Evolutionary conservation across 2,329 filamentous ascomycete genomes (phyloP).

Genomic region (Phyllosticta citrichinensis): DNA sequence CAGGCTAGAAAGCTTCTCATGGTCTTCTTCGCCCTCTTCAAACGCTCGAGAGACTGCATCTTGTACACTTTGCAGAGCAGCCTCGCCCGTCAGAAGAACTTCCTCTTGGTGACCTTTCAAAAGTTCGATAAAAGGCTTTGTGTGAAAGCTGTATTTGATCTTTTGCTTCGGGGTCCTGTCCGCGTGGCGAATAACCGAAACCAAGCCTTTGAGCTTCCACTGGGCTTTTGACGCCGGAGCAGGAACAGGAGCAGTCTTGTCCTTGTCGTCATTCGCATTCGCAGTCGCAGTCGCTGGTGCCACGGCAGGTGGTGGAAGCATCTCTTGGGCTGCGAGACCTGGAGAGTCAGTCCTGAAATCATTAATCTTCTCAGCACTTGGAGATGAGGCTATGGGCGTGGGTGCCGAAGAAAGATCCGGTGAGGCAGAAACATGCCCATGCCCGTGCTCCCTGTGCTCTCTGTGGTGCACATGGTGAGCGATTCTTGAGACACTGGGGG

Average conservation of each 20-base stretch:
- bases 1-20: slow-evolving; percentile 72
- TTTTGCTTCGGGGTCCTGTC: slow-evolving; percentile 98
- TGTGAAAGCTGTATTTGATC: slow-evolving; percentile 98
- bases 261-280: slow-evolving; percentile 14
- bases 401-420: slow-evolving; percentile 35
- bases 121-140: slow-evolving; percentile 87
- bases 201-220: slow-evolving; percentile 97
- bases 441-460: slow-evolving; percentile 19
- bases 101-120: slow-evolving; percentile 95
- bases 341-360: slow-evolving; percentile 16
- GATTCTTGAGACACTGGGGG: slow-evolving; percentile 53
- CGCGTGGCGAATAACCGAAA: slow-evolving; percentile 90
- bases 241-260: slow-evolving; percentile 28
- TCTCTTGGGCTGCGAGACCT: slow-evolving; percentile 16
- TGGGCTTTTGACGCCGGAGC: slow-evolving; percentile 67
- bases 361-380: slow-evolving; percentile 30
- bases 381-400: slow-evolving; percentile 35
- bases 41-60: slow-evolving; percentile 77
- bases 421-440: slow-evolving; percentile 27
- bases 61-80: slow-evolving; percentile 78
- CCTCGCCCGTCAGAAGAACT: slow-evolving; percentile 84
- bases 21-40: slow-evolving; percentile 70
- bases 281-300: slow-evolving; percentile 17
- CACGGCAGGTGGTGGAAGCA: slow-evolving; percentile 19
- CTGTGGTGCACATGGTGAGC: slow-evolving; percentile 36